Conservation (phyloP, 2,329 filamentous ascomycete species). For the Alternaria alternata region DNA sequence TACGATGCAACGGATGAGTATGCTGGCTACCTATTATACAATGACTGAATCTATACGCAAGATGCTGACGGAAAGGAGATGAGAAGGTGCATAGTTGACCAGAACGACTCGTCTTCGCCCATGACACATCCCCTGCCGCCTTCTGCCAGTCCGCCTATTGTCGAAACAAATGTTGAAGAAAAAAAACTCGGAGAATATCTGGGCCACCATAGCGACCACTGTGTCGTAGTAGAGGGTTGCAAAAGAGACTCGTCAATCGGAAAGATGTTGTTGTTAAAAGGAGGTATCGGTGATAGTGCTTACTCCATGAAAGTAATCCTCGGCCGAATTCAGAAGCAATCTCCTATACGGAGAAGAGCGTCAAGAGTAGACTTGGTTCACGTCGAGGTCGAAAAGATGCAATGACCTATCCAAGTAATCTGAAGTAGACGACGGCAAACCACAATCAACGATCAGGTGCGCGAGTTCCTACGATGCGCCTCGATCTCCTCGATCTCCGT, state of each 20-base stretch:
- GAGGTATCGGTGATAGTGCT: not conserved
- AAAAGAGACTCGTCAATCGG: not conserved
- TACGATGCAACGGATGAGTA: slow-evolving; percentile 15
- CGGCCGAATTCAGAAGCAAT: not conserved
- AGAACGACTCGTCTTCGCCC: not conserved
- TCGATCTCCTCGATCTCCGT: slow-evolving; percentile 41
- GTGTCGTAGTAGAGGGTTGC: not conserved
- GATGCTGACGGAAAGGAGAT: not conserved
- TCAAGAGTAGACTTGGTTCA: not conserved
- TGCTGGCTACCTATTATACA: slow-evolving; percentile 20
- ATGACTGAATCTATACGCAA: slow-evolving; percentile 14
- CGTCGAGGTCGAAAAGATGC: not conserved
- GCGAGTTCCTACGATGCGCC: slow-evolving; percentile 26
- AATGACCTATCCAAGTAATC: not conserved
- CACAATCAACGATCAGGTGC: slow-evolving; percentile 6
- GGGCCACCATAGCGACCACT: not conserved
- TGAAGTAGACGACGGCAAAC: not conserved
- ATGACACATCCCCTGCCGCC: slow-evolving; percentile 1
- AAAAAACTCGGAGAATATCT: slow-evolving; percentile 9
- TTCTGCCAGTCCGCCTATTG: slow-evolving; percentile 4
- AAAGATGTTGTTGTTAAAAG: not conserved
- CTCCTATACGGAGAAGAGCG: not conserved
- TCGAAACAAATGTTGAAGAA: slow-evolving; percentile 4
- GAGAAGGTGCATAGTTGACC: not conserved
- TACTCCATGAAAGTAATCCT: not conserved